Conservation (phyloP, 331 rosid genomes). For the Malus hybrid region DNA sequence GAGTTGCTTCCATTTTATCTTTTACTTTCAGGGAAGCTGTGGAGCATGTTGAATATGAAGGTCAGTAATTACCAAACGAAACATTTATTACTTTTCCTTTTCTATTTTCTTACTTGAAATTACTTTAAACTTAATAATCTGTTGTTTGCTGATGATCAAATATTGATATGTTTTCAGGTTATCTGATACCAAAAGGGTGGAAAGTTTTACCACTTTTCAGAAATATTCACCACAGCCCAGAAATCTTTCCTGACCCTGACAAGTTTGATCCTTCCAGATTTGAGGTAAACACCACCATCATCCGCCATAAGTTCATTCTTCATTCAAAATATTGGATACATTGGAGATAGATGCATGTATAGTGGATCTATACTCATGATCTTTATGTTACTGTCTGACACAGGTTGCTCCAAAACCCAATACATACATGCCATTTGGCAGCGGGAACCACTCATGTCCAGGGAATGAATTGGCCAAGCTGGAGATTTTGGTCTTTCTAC, state of each 20-base stretch:
- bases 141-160: slow-evolving; percentile 16
- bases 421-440: slow-evolving; percentile 89
- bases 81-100: too few species aligned
- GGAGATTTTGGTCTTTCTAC: slow-evolving; percentile 72
- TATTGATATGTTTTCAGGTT: slow-evolving; percentile 29
- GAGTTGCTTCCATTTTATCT: slow-evolving; percentile 78
- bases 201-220: slow-evolving; percentile 83
- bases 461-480: slow-evolving; percentile 85
- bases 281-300: slow-evolving; percentile 39
- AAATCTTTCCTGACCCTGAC: slow-evolving; percentile 62
- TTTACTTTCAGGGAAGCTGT: slow-evolving; percentile 89
- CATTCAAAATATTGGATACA: neutral
- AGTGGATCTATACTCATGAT: neutral
- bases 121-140: neutral
- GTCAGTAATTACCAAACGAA: slow-evolving; percentile 23
- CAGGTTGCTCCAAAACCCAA: slow-evolving; percentile 82
- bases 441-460: slow-evolving; percentile 76
- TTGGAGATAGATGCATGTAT: neutral
- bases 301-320: neutral
- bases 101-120: neutral
- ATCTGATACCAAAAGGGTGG: slow-evolving; percentile 90
- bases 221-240: slow-evolving; percentile 78
- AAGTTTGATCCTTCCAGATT: slow-evolving; percentile 86
- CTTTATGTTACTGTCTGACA: neutral
- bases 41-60: slow-evolving; percentile 77